A percentile compares a stretch with the other conserved stretches of the same genome.
These are phyloP conservation scores for Coniella lustricola DNA, from an alignment of 2,329 filamentous ascomycete species.

Conservation along the genomic window DNA sequence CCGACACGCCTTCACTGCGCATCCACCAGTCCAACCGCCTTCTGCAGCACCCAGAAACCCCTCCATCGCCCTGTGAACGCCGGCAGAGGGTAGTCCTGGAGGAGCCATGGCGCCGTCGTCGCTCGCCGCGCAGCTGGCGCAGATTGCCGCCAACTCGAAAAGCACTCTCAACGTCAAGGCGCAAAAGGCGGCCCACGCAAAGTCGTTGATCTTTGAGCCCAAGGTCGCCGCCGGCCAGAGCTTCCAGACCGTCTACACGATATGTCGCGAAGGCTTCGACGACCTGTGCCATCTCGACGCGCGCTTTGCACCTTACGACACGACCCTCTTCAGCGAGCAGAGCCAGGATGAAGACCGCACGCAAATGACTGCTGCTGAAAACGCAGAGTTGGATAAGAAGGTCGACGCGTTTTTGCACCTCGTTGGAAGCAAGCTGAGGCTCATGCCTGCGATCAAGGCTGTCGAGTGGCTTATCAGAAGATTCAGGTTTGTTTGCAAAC, in stretches of 20 bases:
- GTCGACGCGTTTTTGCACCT: constrained; percentile 79
- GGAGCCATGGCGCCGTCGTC: constrained; percentile 38
- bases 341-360: constrained; percentile 83
- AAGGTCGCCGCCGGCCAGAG: constrained; percentile 79
- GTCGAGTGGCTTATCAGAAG: constrained; percentile 91
- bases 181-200: constrained; percentile 84
- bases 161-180: constrained; percentile 88
- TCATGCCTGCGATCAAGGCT: constrained; percentile 84
- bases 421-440: constrained; percentile 65
- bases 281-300: constrained; percentile 83
- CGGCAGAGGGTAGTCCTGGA: constrained; percentile 1
- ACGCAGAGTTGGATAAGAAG: constrained; percentile 68
- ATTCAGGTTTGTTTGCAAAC: constrained; percentile 57
- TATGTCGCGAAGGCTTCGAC: constrained; percentile 83
- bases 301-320: constrained; percentile 67
- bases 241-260: constrained; percentile 79
- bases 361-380: constrained; percentile 75
- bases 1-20: no score
- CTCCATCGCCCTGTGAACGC: constrained; percentile 3
- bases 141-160: constrained; percentile 83
- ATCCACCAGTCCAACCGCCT: no score
- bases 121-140: constrained; percentile 88
- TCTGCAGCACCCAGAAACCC: not conserved
- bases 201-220: constrained; percentile 90
- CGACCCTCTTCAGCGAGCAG: constrained; percentile 85